Base-by-base conservation (phyloP, 1,284 basidiomycete species). In the Hypsizygus ulmarius region DNA sequence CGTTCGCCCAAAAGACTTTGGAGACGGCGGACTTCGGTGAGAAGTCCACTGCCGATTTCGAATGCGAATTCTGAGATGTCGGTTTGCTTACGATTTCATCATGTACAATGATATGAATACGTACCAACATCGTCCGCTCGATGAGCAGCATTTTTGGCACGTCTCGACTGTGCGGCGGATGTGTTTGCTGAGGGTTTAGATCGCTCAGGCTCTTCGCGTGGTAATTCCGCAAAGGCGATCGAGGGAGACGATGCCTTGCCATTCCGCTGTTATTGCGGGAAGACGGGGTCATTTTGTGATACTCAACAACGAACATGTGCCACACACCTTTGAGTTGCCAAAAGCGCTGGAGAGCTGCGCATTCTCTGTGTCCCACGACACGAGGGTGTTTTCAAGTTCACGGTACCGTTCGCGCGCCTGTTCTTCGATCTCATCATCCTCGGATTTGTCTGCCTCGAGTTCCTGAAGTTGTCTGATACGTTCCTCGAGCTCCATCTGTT, bases 401-500 rank as follows among this genome's bases (percentile, higher is more conserved):
- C 79, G 77, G 59, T 93, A 87, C 59, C 81, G 81, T 37, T 81
- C 77, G 45, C 81, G 76, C 12, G 87, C 82, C 44, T 87, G 84
- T 12, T 76, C 67, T 55, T 86, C 83, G 48, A 84, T 75, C 50
- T 81, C 81, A 46, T 82, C 81, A 52, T 80, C 78, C 37, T 79
- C 79, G 27, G 62, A 64, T 51, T 70, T 78, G 47, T 81, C 79
- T 19, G 69, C 71, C 43, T 82, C 81, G 28, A 79, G 62, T 39
- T 86, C 86, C 60, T 90, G 84, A 46, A 97, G 76, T 56, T 87
- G 86, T 41, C 80, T 75, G 52, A 97, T 90, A 39, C 90, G 80
- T 58, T 88, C 83, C 68, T 95, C 90, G 53, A 97, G 81, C 64
- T 96, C 91, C 69, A 89, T 84, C 67, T 92, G 92, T 73, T 97